phyloP scores from a whole-genome alignment of 805 yeast genomes.

The Candida sithepensis region DNA sequence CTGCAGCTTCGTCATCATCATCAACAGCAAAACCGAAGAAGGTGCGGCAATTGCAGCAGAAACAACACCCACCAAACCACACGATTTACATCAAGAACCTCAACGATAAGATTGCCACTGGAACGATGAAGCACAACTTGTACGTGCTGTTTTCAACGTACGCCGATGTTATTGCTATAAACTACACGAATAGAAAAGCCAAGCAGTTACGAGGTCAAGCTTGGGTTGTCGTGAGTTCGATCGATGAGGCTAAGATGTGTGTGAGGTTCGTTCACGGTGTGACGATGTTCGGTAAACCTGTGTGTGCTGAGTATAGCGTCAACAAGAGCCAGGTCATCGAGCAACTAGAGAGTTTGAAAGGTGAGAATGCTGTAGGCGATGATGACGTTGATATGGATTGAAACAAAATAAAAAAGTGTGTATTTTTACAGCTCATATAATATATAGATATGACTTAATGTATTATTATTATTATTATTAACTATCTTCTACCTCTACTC shows the following conservation, averaged over 20 bases:
- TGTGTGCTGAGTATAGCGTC: conserved; percentile 43
- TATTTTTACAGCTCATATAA: too few species aligned
- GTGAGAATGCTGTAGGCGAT: neutral
- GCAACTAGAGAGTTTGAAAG: conserved; percentile 6
- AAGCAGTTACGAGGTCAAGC: conserved; percentile 67
- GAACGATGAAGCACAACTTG: conserved; percentile 47
- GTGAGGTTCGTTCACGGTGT: conserved; percentile 43
- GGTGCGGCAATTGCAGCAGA: neutral
- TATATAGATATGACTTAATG: neutral
- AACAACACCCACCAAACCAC: conserved; percentile 16
- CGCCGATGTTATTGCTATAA: conserved; percentile 61
- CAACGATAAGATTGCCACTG: conserved; percentile 49
- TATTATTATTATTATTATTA: neutral
- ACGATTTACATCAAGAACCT: conserved; percentile 60
- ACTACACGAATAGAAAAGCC: conserved; percentile 37
- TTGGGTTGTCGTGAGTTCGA: conserved; percentile 49
- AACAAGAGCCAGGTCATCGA: conserved; percentile 28
- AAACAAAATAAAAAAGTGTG: neutral
- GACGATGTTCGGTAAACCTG: conserved; percentile 48
- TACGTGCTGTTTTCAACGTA: conserved; percentile 57
- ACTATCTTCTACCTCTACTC: conserved; percentile 37
- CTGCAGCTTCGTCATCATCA: too few species aligned
- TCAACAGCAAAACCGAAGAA: neutral
- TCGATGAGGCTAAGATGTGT: conserved; percentile 51
- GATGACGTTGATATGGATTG: neutral